Evolutionary conservation across 176 grass and related monocot species (phyloP).

Genomic region (Musa troglodytarum): DNA sequence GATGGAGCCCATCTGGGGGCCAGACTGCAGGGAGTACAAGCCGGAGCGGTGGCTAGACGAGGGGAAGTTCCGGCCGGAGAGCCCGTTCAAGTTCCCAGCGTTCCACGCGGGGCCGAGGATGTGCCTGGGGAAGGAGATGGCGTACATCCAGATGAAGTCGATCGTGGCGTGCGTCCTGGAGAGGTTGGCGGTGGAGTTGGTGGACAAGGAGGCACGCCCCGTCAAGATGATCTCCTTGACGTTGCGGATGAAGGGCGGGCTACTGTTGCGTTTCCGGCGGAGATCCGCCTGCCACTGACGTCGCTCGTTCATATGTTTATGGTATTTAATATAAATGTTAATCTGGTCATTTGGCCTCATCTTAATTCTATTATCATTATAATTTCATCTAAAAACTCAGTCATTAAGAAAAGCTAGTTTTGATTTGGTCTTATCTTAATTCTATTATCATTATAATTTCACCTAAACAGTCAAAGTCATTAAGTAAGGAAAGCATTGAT

Average conservation of each 20-base stretch:
- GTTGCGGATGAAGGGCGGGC: constrained; percentile 49
- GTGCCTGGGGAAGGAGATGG: constrained; percentile 75
- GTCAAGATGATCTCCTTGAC: constrained; percentile 37
- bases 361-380: no score
- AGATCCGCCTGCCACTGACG: background rate
- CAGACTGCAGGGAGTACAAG: constrained; percentile 32
- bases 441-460: no score
- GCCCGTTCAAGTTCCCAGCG: constrained; percentile 37
- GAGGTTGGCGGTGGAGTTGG: constrained; percentile 24
- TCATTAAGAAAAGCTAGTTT: no score
- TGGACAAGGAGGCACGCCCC: constrained; percentile 9
- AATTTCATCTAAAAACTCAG: no score
- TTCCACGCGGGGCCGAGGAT: constrained; percentile 66
- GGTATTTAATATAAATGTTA: no score
- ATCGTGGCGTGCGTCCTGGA: constrained; percentile 44
- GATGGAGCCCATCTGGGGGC: constrained; percentile 49
- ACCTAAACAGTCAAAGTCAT: no score
- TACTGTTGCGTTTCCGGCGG: constrained; percentile 31
- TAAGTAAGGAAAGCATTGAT: no score
- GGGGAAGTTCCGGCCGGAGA: constrained; percentile 44
- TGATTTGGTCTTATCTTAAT: no score
- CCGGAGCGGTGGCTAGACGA: constrained; percentile 60
- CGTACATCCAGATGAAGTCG: constrained; percentile 75
- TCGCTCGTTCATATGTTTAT: no score
- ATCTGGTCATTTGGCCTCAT: no score